phyloP scores from a whole-genome alignment of 331 rosid genomes.

The Pyrus hybrid region DNA sequence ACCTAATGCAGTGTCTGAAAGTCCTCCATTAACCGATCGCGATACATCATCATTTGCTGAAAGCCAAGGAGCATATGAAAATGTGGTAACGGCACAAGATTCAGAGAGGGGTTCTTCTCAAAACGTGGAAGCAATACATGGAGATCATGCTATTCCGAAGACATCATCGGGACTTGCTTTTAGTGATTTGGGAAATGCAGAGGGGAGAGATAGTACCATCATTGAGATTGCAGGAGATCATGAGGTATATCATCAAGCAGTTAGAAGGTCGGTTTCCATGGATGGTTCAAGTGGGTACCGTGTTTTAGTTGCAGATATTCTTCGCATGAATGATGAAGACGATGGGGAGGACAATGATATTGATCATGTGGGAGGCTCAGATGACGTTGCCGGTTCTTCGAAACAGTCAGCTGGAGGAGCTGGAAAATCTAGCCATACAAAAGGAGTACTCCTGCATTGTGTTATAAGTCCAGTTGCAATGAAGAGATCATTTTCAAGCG shows the following conservation, averaged over 20 bases:
- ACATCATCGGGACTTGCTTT: conserved; percentile 33
- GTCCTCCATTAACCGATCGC: conserved; percentile 18
- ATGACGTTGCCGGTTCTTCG: conserved; percentile 45
- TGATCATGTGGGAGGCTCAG: conserved; percentile 22
- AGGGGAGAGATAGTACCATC: conserved; percentile 40
- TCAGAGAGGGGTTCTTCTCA: conserved; percentile 16
- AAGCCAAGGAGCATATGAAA: conserved; percentile 24
- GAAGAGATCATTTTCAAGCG: conserved; percentile 77
- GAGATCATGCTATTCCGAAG: conserved; percentile 22
- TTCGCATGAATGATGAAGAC: conserved; percentile 16
- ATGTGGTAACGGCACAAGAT: conserved; percentile 8
- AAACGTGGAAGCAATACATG: conserved; percentile 21
- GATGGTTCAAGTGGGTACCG: conserved; percentile 46
- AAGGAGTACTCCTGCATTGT: conserved; percentile 33
- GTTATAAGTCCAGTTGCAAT: conserved; percentile 58
- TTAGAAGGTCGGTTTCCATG: conserved; percentile 76
- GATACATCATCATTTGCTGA: conserved; percentile 2
- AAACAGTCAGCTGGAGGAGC: conserved; percentile 28
- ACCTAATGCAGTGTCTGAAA: conserved; percentile 2
- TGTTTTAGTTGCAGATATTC: conserved; percentile 38
- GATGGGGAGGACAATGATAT: conserved; percentile 36
- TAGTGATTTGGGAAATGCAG: conserved; percentile 52
- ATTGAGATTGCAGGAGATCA: conserved; percentile 63
- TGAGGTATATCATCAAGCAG: conserved; percentile 34
- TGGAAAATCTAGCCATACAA: conserved; percentile 29